Percentiles rank a stretch among this genome's conserved stretches.
phyloP scores from a whole-genome alignment of 306 rosid species.

The Prinsepia uniflora region DNA sequence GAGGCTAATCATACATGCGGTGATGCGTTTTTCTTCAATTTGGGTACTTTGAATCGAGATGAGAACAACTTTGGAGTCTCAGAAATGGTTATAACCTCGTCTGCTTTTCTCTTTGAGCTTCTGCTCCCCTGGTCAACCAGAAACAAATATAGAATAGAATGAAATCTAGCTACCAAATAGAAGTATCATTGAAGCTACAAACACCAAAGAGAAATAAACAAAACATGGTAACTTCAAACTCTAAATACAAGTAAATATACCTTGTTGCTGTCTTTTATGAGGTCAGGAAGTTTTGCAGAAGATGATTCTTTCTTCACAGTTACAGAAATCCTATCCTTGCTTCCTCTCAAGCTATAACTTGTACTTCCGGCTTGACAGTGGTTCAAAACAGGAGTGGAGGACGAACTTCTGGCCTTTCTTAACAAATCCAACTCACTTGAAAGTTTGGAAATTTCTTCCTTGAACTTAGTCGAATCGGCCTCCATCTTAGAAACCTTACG shows the following conservation, averaged over 20 bases:
- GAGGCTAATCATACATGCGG: constrained; percentile 5
- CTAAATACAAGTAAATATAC: constrained; percentile 21
- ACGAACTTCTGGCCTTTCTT: constrained; percentile 37
- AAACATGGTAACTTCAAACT: not conserved
- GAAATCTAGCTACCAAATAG: too few relatives aligned
- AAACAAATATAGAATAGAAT: too few relatives aligned
- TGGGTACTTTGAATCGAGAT: constrained; percentile 72
- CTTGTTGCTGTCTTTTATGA: constrained; percentile 34
- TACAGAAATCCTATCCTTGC: constrained; percentile 29
- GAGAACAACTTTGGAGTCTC: constrained; percentile 64
- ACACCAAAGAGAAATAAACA: not conserved
- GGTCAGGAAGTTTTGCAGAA: constrained; percentile 24
- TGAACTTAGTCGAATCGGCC: constrained; percentile 51
- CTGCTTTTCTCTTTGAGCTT: constrained; percentile 57
- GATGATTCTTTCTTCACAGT: constrained; percentile 42
- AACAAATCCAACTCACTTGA: constrained; percentile 49
- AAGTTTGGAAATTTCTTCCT: constrained; percentile 45
- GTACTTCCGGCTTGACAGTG: constrained; percentile 34
- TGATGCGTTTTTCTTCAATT: constrained; percentile 50
- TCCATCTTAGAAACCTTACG: constrained; percentile 48
- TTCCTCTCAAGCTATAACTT: constrained; percentile 28
- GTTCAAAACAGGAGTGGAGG: constrained; percentile 49
- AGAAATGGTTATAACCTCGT: constrained; percentile 14
- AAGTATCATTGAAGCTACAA: not conserved
- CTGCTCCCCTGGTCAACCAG: constrained; percentile 29